These are phyloP conservation scores for Tricholoma flavovirens DNA, from an alignment of 768 basidiomycete genomes.

Conservation along the genomic window DNA sequence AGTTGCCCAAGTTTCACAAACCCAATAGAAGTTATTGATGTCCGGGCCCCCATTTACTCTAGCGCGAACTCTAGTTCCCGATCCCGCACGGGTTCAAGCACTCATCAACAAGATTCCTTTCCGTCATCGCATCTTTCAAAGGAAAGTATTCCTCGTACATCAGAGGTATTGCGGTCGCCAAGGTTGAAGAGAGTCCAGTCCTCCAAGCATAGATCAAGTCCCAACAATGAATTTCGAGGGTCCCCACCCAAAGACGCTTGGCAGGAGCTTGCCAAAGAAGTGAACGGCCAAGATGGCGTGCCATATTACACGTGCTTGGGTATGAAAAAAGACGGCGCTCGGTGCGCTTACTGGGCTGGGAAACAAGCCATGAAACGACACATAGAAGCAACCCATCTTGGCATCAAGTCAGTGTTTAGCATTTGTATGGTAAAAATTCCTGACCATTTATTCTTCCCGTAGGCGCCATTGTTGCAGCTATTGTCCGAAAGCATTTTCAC, in stretches of 20 bases:
- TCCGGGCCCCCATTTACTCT: background rate
- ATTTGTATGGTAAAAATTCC: background rate
- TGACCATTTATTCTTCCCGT: background rate
- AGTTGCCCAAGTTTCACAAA: background rate
- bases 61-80: background rate
- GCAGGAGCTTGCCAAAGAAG: constrained; percentile 6
- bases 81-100: background rate
- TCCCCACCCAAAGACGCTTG: constrained; percentile 1
- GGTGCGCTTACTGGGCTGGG: constrained; percentile 14
- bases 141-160: too few relatives aligned
- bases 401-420: constrained; percentile 9
- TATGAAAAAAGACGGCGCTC: background rate
- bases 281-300: background rate
- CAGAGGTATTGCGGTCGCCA: background rate
- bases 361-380: constrained; percentile 21
- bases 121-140: background rate
- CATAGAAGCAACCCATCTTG: constrained; percentile 19
- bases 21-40: background rate
- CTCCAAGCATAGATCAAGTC: background rate
- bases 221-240: background rate
- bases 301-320: constrained; percentile 11
- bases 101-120: background rate
- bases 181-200: background rate
- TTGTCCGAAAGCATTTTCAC: constrained; percentile 14
- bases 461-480: constrained; percentile 15